Conservation (phyloP, 305 asterid species). For the Fraxinus paxiana region DNA sequence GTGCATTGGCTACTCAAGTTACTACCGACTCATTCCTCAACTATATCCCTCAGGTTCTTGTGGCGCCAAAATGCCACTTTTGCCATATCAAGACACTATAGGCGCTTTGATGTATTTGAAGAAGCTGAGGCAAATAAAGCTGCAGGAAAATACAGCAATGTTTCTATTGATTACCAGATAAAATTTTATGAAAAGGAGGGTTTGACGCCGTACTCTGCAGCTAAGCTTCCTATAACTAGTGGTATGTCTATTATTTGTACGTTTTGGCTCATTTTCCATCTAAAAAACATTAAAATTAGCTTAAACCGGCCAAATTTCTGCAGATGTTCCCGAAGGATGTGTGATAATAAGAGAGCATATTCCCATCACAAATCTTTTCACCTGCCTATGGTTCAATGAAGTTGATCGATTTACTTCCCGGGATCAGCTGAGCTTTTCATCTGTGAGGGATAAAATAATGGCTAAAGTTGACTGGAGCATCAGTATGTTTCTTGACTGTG, state of each 20-base stretch:
- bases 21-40: constrained; percentile 8
- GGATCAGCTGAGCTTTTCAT: constrained; percentile 95
- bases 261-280: constrained; percentile 14
- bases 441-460: constrained; percentile 76
- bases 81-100: constrained; percentile 90
- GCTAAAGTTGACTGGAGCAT: constrained; percentile 68
- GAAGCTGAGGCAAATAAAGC: constrained; percentile 98
- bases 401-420: constrained; percentile 92
- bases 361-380: constrained; percentile 83
- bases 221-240: constrained; percentile 93
- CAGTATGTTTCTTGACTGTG: constrained; percentile 91
- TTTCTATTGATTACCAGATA: constrained; percentile 73
- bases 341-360: constrained; percentile 82
- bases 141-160: constrained; percentile 78
- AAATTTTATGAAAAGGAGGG: constrained; percentile 81
- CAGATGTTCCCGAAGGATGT: constrained; percentile 99
- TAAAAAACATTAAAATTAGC: constrained; percentile 16
- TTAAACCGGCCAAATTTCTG: constrained; percentile 22
- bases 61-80: constrained; percentile 89
- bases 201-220: constrained; percentile 69
- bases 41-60: constrained; percentile 60
- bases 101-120: constrained; percentile 82
- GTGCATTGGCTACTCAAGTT: background rate
- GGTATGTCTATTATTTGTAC: constrained; percentile 43
- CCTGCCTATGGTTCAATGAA: constrained; percentile 97